These are phyloP conservation scores for Lotus japonicus DNA, from an alignment of 306 rosid genomes.

Conservation along the genomic window DNA sequence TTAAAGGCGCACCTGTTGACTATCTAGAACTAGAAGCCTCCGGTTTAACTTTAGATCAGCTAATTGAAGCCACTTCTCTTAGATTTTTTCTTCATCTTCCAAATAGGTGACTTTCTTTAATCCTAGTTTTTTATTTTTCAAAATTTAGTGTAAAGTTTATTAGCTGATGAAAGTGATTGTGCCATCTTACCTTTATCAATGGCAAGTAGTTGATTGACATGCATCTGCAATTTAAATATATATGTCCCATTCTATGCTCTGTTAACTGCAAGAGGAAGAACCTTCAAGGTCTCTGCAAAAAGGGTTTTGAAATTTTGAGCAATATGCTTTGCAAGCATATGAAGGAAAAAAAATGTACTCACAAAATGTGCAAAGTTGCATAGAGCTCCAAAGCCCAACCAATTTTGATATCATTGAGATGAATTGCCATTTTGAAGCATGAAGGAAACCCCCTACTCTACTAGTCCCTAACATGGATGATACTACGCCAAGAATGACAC, in stretches of 20 bases:
- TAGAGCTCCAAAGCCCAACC: too few species aligned
- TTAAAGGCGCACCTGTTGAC: too few species aligned
- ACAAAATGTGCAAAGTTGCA: too few species aligned
- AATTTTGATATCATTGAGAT: too few species aligned
- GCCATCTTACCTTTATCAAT: background rate
- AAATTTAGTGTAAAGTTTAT: background rate
- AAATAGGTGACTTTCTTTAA: background rate
- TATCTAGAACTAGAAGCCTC: background rate
- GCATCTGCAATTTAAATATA: background rate
- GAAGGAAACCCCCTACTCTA: too few species aligned
- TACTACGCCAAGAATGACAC: too few species aligned
- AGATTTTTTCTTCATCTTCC: background rate
- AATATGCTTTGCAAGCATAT: too few species aligned
- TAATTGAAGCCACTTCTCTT: background rate
- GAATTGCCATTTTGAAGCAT: too few species aligned
- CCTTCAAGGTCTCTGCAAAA: background rate
- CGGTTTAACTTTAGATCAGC: background rate
- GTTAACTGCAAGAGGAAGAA: background rate
- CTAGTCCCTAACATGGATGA: too few species aligned
- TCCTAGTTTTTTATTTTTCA: background rate
- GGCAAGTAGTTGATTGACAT: background rate
- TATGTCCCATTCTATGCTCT: background rate
- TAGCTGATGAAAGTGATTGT: background rate
- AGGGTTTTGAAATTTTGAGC: background rate
- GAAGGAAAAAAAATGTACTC: too few species aligned